Evolutionary conservation across 192 early-diverging fungal species (phyloP), one percentile per base, ranked within the genome.

Genomic region (Coemansia sp.): DNA sequence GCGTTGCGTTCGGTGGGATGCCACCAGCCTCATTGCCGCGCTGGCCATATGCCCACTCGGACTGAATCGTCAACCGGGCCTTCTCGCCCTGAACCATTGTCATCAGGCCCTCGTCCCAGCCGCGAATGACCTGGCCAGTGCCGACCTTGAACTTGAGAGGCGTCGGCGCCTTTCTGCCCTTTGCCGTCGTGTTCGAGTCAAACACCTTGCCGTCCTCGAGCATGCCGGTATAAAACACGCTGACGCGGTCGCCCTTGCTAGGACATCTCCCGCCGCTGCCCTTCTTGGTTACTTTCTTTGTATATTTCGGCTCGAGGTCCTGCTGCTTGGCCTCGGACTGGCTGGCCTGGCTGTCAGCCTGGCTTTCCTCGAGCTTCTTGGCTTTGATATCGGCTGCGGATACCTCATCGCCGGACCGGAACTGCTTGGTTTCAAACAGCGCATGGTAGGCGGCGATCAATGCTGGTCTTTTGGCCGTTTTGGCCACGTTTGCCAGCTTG

Each of bases 81-180:
- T 86, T 85, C 77, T 97, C 89, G 60, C 94, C 94, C 50, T 92
- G 75, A 28, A 88, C 90, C 87, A 98, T 88, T 62, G 92, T 83
- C 51, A 92, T 85, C 60, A 98, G 88, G 71, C 90, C 93, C 84
- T 87, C 84, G 66, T 87, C 87, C 90, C 90, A 90, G 27, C 89
- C 92, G 54, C 86, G 83, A 67, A 98, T 98, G 61, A 98, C 95
- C 50, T 85, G 89, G n/a, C 92, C 92, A n/a, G 91, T 91, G 64
- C 96, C 96, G 68, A 98, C 76, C 68, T 85, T 89, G 79, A 92
- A 92, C 30, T 82, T 74, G 30, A 94, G 75, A 3, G 90, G 87
- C 29, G 71, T 64, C n/a, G 78, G 74, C 59, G 86, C 84, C 84
- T 88, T 90, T 65, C 85, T 81, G 42, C 77, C 78, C 64, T 71